phyloP scores from a whole-genome alignment of 768 basidiomycete species.

The Mycena metata region DNA sequence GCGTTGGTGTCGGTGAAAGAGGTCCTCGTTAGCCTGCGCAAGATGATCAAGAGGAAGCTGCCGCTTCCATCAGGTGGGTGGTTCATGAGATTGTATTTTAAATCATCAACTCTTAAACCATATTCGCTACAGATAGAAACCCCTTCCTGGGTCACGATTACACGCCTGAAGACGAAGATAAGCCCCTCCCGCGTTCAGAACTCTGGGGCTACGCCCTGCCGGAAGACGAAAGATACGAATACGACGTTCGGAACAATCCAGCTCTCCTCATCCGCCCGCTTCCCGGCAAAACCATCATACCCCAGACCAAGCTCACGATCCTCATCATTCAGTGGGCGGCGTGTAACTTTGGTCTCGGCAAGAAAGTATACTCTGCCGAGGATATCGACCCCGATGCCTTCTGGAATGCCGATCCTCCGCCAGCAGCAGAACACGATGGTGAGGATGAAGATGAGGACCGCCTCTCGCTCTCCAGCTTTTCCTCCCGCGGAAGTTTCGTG shows the following conservation, averaged over 20 bases:
- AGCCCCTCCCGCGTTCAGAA: slow-evolving; percentile 37
- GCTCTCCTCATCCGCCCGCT: slow-evolving; percentile 31
- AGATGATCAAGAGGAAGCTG: slow-evolving; percentile 41
- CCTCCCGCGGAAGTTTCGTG: not conserved
- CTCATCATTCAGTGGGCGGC: slow-evolving; percentile 41
- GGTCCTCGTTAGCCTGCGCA: slow-evolving; percentile 33
- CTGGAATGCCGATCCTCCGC: slow-evolving; percentile 42
- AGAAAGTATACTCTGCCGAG: slow-evolving; percentile 38
- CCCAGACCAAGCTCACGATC: slow-evolving; percentile 40
- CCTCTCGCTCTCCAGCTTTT: slow-evolving; percentile 8
- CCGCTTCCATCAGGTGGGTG: slow-evolving; percentile 25
- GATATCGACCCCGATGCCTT: slow-evolving; percentile 37
- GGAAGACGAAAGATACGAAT: slow-evolving; percentile 34
- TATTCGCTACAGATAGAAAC: slow-evolving; percentile 32
- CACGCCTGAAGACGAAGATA: slow-evolving; percentile 37
- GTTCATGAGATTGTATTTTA: too few species aligned
- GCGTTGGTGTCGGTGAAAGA: slow-evolving; percentile 30
- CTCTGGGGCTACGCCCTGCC: slow-evolving; percentile 40
- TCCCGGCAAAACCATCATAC: slow-evolving; percentile 35
- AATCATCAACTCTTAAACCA: not conserved
- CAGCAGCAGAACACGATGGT: not conserved
- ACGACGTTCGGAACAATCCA: slow-evolving; percentile 39
- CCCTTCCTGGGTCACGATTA: slow-evolving; percentile 40
- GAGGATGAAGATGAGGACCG: slow-evolving; percentile 12
- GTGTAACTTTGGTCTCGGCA: slow-evolving; percentile 41